Evolutionary conservation across 805 yeast genomes (phyloP), one percentile per base, ranked within the genome.

Genomic region (Pichia rugopelliculosa): DNA sequence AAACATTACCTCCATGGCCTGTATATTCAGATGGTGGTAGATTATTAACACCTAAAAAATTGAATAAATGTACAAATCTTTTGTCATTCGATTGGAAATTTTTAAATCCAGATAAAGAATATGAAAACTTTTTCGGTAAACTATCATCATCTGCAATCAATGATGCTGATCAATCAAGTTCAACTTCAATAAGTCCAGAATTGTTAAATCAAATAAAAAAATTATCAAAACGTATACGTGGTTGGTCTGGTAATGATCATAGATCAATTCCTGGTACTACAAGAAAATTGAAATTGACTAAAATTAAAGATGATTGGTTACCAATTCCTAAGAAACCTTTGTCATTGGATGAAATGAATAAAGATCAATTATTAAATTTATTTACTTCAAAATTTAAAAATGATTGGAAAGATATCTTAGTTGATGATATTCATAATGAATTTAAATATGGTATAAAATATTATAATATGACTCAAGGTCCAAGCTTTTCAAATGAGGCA

Each of bases 181-280:
- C 90, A 0, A 70, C 82, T 2, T 77, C 82, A 33, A 75, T 80
- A 0, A 75, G 85, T 0, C 91, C 90, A 0, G 89, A 83, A 51
- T 75, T 79, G 18, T 62, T 84, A 48, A 76, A 72, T 44, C 87
- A 82, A 57, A 76, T 83, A 54, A 82, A 79, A 56, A 73, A 73
- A 64, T 52, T 74, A 65, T 73, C 78, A 8, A 69, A 74, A 46
- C 60, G 75, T n/a, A 79, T 86, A 0, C 73, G 86, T 56, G 89
- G 88, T 22, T 87, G 96, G 96, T 84, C 88, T 40, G 95, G 95
- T 0, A 76, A 77, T 52, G 95, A 87, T 57, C 77, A 82, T 52
- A 66, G 84, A 42, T 68, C 79, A 6, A 77, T 86, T 3, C 96
- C 96, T 0, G 91, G 91, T 24, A 77, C 87, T 0, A 65, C 79